Base-by-base conservation (phyloP, 345 rosid genomes). In the Erysimum cheiranthoides region DNA sequence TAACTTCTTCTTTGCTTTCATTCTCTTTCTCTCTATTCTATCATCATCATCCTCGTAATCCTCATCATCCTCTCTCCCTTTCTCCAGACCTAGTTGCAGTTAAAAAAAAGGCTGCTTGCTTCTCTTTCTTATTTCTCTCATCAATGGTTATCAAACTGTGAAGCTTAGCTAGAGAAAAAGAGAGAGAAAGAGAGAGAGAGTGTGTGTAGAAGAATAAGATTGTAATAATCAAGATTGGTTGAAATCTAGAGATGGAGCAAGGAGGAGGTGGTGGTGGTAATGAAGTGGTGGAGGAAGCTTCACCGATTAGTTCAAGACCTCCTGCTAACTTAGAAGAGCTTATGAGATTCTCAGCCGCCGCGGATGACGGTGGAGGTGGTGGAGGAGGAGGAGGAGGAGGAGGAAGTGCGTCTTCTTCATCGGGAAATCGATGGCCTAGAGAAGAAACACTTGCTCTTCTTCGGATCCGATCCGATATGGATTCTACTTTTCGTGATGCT, bases 391-490 rank as follows among this genome's bases (percentile, higher is more conserved):
- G 77, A 0, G 76, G 43, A 7, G 86, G 85, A 25, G 78, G 67
- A 8, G 71, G 83, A 13, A 77, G 90, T 13, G 69, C 70, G 2
- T 66, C 73, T 59, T 78, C 78, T 64, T 71, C 78, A 9, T 66
- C 78, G 35, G 93, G 97, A 30, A 93, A 86, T 40, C 75, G 98
- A 77, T 93, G 98, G 98, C 97, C 97, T 1, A 84, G 97, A 64
- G 96, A 88, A 83, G 97, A 93, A 73, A 91, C 98, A 14, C 77
- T 89, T 36, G 92, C 92, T 8, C 96, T 93, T 60, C 83, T 93
- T 40, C 83, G 79, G 78, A 91, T 91, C 82, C 85, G 98, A 89
- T 88, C 96, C 35, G 98, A 93, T 12, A 93, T 93, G 98, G 96
- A 91, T 68, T 85, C 89, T 6, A 67, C 71, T 61, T 93, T 93